These are phyloP conservation scores for Russula dissimulans DNA, from an alignment of 768 basidiomycete genomes.

Conservation along the genomic window DNA sequence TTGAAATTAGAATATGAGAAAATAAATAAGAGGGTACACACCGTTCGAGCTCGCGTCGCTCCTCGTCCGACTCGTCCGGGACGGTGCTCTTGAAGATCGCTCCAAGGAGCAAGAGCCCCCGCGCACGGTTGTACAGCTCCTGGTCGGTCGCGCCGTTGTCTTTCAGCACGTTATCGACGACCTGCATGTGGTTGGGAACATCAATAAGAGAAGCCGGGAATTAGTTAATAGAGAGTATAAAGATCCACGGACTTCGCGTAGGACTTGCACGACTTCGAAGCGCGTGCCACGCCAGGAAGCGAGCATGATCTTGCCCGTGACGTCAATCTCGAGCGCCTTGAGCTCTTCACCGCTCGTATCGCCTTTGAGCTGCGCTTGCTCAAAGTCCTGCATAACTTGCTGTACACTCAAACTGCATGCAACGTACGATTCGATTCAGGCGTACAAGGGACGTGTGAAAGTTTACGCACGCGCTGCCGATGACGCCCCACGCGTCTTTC, in stretches of 20 bases:
- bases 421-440: not conserved
- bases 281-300: constrained; percentile 97
- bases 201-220: not conserved
- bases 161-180: constrained; percentile 78
- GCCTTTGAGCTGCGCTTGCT: constrained; percentile 81
- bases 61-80: constrained; percentile 89
- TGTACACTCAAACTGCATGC: constrained; percentile 55
- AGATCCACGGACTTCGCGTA: constrained; percentile 48
- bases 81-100: constrained; percentile 78
- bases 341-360: constrained; percentile 81
- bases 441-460: not conserved
- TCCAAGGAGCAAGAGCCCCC: constrained; percentile 80
- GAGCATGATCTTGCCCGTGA: constrained; percentile 91
- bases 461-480: constrained; percentile 80
- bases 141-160: constrained; percentile 65
- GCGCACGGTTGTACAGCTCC: constrained; percentile 73
- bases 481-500: constrained; percentile 95
- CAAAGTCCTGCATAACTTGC: constrained; percentile 83
- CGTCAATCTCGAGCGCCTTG: constrained; percentile 79
- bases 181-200: constrained; percentile 31
- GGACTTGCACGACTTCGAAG: constrained; percentile 86
- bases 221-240: not conserved
- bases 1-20: too few species aligned
- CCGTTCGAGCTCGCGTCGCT: constrained; percentile 91
- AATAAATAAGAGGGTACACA: constrained; percentile 27